Percentiles rank a stretch among this genome's conserved stretches.
These are phyloP conservation scores for Chrysosporium queenslandicum DNA, from an alignment of 2,329 filamentous ascomycete species.

Conservation along the genomic window DNA sequence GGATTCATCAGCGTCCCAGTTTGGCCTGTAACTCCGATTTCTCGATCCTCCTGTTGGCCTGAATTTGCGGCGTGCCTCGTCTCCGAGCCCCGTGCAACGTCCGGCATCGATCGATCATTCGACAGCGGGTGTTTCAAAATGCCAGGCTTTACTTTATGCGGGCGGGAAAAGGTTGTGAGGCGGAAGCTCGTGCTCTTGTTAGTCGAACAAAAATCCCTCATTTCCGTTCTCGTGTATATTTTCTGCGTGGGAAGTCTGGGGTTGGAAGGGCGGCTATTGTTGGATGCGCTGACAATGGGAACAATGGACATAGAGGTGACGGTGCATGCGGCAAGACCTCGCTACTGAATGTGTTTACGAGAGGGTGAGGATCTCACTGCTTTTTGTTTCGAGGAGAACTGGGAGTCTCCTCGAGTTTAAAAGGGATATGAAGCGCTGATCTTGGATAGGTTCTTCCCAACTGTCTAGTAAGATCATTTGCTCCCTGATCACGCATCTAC, in stretches of 20 bases:
- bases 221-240: conserved; percentile 6
- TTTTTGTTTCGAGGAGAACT: not conserved
- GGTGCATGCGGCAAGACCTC: conserved; percentile 97
- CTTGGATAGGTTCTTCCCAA: conserved; percentile 75
- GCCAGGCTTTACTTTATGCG: conserved; percentile 45
- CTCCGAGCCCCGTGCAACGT: not conserved
- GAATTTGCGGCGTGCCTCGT: conserved; percentile 1
- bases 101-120: not conserved
- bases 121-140: conserved; percentile 26
- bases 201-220: conserved; percentile 16
- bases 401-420: not conserved
- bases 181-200: conserved; percentile 92
- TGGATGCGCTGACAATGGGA: not conserved
- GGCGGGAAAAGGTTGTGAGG: conserved; percentile 74
- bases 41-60: not conserved
- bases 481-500: conserved; percentile 19
- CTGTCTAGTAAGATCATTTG: conserved; percentile 60
- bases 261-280: not conserved
- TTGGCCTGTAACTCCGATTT: not conserved
- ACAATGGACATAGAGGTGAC: conserved; percentile 56
- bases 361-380: conserved; percentile 55
- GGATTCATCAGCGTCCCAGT: not conserved
- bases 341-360: conserved; percentile 92
- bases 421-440: not conserved
- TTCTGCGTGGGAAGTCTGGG: too few species aligned